These are phyloP conservation scores for Linanthus parryae DNA, from an alignment of 148 eudicot species.

Conservation along the genomic window DNA sequence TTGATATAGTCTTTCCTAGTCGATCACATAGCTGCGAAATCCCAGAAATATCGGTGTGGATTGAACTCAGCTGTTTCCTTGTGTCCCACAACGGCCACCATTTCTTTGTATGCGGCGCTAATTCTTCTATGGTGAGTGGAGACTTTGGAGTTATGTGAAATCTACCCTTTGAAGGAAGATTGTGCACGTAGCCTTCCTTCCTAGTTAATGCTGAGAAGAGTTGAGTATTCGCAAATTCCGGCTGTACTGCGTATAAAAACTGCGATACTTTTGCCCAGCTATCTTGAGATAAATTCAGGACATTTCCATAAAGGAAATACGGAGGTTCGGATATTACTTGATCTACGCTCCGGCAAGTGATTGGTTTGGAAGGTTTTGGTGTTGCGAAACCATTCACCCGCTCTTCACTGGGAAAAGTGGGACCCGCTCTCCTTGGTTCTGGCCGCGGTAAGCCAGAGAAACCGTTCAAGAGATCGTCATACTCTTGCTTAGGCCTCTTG, in stretches of 20 bases:
- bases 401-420: slow-evolving; percentile 17
- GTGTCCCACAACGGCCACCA: slow-evolving; percentile 97
- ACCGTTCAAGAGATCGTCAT: slow-evolving; percentile 29
- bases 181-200: slow-evolving; percentile 84
- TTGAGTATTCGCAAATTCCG: slow-evolving; percentile 59
- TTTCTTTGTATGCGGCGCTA: slow-evolving; percentile 52
- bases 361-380: slow-evolving; percentile 25
- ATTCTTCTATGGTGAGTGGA: slow-evolving; percentile 71
- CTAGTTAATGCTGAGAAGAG: slow-evolving; percentile 71
- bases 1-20: slow-evolving; percentile 39
- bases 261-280: slow-evolving; percentile 79
- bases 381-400: slow-evolving; percentile 15
- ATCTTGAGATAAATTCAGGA: slow-evolving; percentile 44
- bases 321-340: slow-evolving; percentile 54
- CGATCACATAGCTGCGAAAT: slow-evolving; percentile 47
- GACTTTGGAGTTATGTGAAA: slow-evolving; percentile 51
- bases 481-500: slow-evolving; percentile 72
- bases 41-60: slow-evolving; percentile 41
- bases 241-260: slow-evolving; percentile 58
- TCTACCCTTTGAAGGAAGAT: slow-evolving; percentile 63
- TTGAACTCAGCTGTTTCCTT: slow-evolving; percentile 64
- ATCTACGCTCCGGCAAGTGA: slow-evolving; percentile 39
- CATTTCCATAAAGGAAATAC: slow-evolving; percentile 79
- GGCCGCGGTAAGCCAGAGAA: slow-evolving; percentile 23
- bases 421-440: slow-evolving; percentile 19